A percentile compares a stretch with the other conserved stretches of the same genome.
phyloP scores from a whole-genome alignment of 495 filamentous ascomycete genomes.

The Astrothelium macrocarpum region DNA sequence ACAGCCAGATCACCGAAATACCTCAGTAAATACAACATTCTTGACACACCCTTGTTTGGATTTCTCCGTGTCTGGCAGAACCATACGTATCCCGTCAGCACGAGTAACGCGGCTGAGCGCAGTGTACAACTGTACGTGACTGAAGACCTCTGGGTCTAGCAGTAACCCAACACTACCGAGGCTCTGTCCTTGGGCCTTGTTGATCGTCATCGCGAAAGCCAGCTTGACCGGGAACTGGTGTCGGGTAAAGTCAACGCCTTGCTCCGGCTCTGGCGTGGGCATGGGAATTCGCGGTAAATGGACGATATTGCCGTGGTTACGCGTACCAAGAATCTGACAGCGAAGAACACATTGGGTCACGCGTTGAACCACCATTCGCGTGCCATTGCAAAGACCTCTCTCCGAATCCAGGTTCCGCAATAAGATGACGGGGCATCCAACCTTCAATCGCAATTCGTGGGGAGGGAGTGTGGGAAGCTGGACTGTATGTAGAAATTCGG shows the following conservation, averaged over 20 bases:
- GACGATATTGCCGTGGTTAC: not conserved
- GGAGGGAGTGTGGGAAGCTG: not conserved
- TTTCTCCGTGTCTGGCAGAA: not conserved
- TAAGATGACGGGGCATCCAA: not conserved
- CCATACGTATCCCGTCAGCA: not conserved
- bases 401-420: not conserved
- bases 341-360: not conserved
- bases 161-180: conserved; percentile 6
- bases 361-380: not conserved
- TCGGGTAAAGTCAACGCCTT: not conserved
- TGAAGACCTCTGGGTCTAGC: not conserved
- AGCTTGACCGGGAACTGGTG: conserved; percentile 17
- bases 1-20: not conserved
- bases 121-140: not conserved
- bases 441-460: not conserved
- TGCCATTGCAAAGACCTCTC: not conserved
- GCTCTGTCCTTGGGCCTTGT: conserved; percentile 17
- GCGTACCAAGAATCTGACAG: not conserved
- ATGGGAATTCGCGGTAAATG: not conserved
- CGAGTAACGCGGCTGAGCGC: not conserved
- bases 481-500: not conserved
- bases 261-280: not conserved
- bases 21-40: not conserved
- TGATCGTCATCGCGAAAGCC: conserved; percentile 21
- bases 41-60: not conserved